phyloP scores from a whole-genome alignment of 1,284 basidiomycete genomes.

The Cutaneotrichosporon spelunceum region DNA sequence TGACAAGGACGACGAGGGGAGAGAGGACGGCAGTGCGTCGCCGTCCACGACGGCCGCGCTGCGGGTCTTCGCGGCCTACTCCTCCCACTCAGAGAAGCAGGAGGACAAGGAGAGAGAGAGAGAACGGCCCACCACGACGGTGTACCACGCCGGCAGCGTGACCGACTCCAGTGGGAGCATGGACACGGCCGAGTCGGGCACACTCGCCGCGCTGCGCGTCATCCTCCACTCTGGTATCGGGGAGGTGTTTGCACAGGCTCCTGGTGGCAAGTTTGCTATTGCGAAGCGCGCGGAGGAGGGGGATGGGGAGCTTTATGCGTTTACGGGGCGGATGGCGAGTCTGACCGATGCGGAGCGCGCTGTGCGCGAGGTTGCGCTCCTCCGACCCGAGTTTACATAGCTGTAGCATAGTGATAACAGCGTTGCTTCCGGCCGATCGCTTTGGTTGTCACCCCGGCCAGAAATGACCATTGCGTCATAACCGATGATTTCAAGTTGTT shows the following conservation, averaged over 20 bases:
- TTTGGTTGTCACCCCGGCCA: not conserved
- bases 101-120: not conserved
- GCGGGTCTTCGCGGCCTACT: slow-evolving; percentile 8
- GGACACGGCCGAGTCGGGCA: slow-evolving; percentile 19
- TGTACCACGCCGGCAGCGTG: slow-evolving; percentile 12
- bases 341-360: slow-evolving; percentile 44
- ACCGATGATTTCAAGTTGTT: too few species aligned
- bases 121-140: slow-evolving; percentile 12
- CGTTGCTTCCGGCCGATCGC: too few species aligned
- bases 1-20: not conserved
- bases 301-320: slow-evolving; percentile 30
- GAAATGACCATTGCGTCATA: too few species aligned
- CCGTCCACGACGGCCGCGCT: slow-evolving; percentile 4
- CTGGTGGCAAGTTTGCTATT: slow-evolving; percentile 28
- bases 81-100: not conserved
- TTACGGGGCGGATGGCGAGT: slow-evolving; percentile 38
- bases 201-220: slow-evolving; percentile 15
- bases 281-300: slow-evolving; percentile 22
- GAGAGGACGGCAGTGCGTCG: not conserved
- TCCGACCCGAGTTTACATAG: slow-evolving; percentile 12
- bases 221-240: slow-evolving; percentile 1
- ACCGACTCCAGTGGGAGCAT: slow-evolving; percentile 20
- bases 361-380: slow-evolving; percentile 15
- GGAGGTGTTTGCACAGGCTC: slow-evolving; percentile 33
- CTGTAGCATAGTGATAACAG: slow-evolving; percentile 1